A percentile compares a stretch with the other conserved stretches of the same genome.
phyloP scores from a whole-genome alignment of 441 rosid genomes.

The Codiaeum variegatum region DNA sequence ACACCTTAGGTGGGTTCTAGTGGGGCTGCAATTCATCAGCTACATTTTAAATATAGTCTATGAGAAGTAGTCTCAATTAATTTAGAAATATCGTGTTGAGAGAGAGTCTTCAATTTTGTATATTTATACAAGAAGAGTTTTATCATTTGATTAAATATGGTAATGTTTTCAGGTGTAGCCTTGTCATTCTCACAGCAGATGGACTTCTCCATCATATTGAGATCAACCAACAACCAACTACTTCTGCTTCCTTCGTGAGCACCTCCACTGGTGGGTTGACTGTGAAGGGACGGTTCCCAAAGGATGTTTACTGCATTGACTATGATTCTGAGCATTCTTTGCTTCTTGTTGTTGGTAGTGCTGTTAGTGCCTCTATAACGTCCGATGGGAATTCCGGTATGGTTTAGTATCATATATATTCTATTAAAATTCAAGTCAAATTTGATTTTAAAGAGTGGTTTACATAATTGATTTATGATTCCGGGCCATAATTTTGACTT shows the following conservation, averaged over 20 bases:
- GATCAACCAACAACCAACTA: constrained; percentile 63
- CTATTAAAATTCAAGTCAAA: not conserved
- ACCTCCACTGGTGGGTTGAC: constrained; percentile 36
- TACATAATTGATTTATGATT: constrained; percentile 2
- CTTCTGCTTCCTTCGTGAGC: constrained; percentile 46
- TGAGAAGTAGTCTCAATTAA: not conserved
- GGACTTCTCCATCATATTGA: constrained; percentile 68
- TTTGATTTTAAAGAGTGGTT: not conserved
- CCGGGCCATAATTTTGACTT: not conserved
- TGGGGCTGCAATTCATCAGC: not conserved
- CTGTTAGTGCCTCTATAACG: constrained; percentile 36
- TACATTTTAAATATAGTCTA: not conserved
- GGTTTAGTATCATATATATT: constrained; percentile 25
- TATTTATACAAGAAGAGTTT: not conserved
- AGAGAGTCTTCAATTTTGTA: not conserved
- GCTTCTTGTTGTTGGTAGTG: constrained; percentile 57
- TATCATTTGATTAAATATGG: constrained; percentile 20
- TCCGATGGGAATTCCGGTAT: constrained; percentile 56
- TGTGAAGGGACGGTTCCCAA: constrained; percentile 55
- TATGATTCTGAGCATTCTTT: constrained; percentile 59
- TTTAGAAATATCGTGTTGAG: not conserved
- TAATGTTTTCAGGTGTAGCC: constrained; percentile 59
- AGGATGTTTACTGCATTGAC: constrained; percentile 66
- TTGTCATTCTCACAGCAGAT: constrained; percentile 61
- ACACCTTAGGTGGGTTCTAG: not conserved